Evolutionary conservation across 352 stramenopile species (phyloP).

Genomic region (Pythium coloratum): DNA sequence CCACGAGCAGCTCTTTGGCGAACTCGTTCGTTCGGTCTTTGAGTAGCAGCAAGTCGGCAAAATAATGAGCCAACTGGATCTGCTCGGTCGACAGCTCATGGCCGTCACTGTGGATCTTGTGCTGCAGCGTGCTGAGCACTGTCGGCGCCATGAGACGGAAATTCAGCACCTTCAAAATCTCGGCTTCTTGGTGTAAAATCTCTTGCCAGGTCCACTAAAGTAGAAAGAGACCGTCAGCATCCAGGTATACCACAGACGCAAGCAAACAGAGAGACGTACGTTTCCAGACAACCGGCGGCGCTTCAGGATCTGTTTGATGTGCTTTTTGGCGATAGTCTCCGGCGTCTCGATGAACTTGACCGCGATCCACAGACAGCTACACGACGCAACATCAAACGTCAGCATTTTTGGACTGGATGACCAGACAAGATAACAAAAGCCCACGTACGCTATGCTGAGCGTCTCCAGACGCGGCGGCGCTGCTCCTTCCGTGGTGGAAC

Average conservation of each 20-base stretch:
- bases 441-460: slow-evolving; percentile 60
- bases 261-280: slow-evolving; percentile 29
- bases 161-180: slow-evolving; percentile 43
- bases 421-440: no score
- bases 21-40: slow-evolving; percentile 44
- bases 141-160: slow-evolving; percentile 61
- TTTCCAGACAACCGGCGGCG: slow-evolving; percentile 58
- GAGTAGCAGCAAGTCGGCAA: slow-evolving; percentile 56
- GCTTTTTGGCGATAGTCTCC: slow-evolving; percentile 51
- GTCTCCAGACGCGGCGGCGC: slow-evolving; percentile 40
- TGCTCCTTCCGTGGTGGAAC: slow-evolving; percentile 9
- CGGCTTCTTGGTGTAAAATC: slow-evolving; percentile 50
- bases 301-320: slow-evolving; percentile 66
- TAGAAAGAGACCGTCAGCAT: slow-evolving; percentile 2
- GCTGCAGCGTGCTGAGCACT: slow-evolving; percentile 46
- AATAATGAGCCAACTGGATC: slow-evolving; percentile 58
- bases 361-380: slow-evolving; percentile 66
- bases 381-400: not conserved
- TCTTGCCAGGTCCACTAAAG: slow-evolving; percentile 63
- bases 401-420: not conserved
- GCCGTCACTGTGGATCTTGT: slow-evolving; percentile 33
- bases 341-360: slow-evolving; percentile 74
- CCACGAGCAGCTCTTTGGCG: slow-evolving; percentile 45
- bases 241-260: not conserved
- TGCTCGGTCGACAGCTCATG: slow-evolving; percentile 28